These are phyloP conservation scores for Wallemia ichthyophaga DNA, from an alignment of 1,284 basidiomycete species.

Conservation along the genomic window DNA sequence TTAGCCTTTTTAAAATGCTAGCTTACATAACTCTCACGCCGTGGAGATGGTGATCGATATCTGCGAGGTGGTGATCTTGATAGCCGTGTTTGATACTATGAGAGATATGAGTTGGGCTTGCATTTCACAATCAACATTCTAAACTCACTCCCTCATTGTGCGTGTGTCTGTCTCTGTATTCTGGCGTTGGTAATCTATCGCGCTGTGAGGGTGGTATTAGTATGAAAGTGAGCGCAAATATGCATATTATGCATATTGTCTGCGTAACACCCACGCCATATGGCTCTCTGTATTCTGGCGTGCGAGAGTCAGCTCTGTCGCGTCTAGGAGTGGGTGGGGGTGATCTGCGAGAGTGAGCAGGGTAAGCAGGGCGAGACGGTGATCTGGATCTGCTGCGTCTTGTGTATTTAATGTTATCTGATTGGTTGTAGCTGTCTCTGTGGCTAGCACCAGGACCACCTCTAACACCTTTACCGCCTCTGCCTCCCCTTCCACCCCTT, in stretches of 20 bases:
- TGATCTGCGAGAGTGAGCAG: background rate
- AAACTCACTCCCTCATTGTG: too few species aligned
- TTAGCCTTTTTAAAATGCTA: background rate
- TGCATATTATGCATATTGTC: too few species aligned
- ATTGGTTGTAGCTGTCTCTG: too few species aligned
- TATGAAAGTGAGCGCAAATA: background rate
- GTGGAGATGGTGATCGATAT: background rate
- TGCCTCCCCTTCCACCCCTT: background rate
- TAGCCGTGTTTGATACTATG: too few species aligned
- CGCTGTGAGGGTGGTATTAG: background rate
- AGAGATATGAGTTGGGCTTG: too few species aligned
- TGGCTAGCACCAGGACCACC: background rate
- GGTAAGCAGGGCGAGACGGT: background rate
- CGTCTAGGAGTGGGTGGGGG: background rate
- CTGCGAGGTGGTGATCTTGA: background rate
- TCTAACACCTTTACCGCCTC: background rate
- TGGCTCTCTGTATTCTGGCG: too few species aligned
- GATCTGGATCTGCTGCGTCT: too few species aligned
- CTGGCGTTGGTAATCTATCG: background rate
- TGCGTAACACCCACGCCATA: too few species aligned
- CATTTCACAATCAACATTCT: too few species aligned
- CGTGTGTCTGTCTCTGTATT: background rate
- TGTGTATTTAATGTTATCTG: too few species aligned
- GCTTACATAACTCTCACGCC: background rate
- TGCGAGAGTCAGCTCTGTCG: too few species aligned